Evolutionary conservation across 352 stramenopile species (phyloP).

Genomic region (Pythium oligandrum): DNA sequence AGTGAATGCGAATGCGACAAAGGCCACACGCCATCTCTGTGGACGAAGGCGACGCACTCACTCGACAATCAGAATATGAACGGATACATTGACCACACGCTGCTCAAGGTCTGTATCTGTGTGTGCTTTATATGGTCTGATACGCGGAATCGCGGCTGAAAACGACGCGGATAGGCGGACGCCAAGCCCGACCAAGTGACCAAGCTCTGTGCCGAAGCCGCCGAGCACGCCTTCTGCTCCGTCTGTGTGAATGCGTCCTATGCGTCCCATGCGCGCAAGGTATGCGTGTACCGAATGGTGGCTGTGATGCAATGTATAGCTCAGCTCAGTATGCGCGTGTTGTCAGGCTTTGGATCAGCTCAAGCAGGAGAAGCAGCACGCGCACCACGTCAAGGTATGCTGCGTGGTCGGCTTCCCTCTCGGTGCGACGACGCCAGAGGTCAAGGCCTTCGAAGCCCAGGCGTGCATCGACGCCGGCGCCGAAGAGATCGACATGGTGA

Average conservation of each 20-base stretch:
- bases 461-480: constrained; percentile 61
- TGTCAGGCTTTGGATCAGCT: too few species aligned
- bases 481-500: constrained; percentile 88
- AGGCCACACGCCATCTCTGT: too few species aligned
- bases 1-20: too few species aligned
- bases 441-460: constrained; percentile 73
- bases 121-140: neutral
- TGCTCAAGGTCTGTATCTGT: constrained; percentile 52
- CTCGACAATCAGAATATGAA: constrained; percentile 28
- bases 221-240: constrained; percentile 61
- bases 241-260: constrained; percentile 84
- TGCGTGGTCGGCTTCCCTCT: constrained; percentile 81
- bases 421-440: constrained; percentile 43
- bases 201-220: constrained; percentile 64
- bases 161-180: constrained; percentile 30
- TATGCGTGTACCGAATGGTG: constrained; percentile 7
- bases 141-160: neutral
- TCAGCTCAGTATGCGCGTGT: too few species aligned
- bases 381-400: constrained; percentile 68
- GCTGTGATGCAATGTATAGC: neutral
- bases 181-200: constrained; percentile 58
- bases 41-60: neutral
- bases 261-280: constrained; percentile 52
- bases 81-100: constrained; percentile 72
- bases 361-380: neutral